A percentile compares a stretch with the other conserved stretches of the same genome.
Evolutionary conservation across 352 stramenopile species (phyloP).

Genomic region (Phytophthora melonis): DNA sequence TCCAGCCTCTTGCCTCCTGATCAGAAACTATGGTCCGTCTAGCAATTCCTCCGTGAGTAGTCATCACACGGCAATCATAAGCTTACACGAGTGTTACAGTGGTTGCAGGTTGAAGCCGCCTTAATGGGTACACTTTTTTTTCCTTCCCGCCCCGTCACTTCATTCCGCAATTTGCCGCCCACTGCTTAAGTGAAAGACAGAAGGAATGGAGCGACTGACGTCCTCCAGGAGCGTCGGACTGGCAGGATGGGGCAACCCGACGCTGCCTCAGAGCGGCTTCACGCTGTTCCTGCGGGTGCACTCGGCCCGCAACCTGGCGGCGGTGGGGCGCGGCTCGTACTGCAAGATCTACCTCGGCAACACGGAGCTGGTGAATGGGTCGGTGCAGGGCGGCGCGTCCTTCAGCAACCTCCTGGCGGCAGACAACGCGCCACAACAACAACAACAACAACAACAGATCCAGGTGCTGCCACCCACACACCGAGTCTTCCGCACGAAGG

Average conservation of each 20-base stretch:
- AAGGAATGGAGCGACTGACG: slow-evolving; percentile 28
- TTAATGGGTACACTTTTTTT: slow-evolving; percentile 40
- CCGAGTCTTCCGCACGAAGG: slow-evolving; percentile 68
- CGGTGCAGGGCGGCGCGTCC: slow-evolving; percentile 30
- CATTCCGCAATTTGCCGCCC: slow-evolving; percentile 29
- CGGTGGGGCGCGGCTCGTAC: slow-evolving; percentile 57
- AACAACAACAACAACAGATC: slow-evolving; percentile 4
- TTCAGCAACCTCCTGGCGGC: slow-evolving; percentile 35
- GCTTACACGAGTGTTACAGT: neutral
- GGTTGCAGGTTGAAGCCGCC: slow-evolving; percentile 1
- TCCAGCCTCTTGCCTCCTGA: neutral
- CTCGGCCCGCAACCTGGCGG: slow-evolving; percentile 60
- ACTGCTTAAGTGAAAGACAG: neutral
- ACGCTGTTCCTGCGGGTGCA: slow-evolving; percentile 74
- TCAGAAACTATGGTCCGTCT: too few relatives aligned
- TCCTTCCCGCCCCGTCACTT: neutral
- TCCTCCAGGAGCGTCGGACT: slow-evolving; percentile 28
- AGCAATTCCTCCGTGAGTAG: too few relatives aligned
- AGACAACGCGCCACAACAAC: neutral
- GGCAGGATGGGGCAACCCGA: slow-evolving; percentile 35
- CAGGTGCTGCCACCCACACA: slow-evolving; percentile 29
- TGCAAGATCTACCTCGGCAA: slow-evolving; percentile 77
- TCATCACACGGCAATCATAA: neutral
- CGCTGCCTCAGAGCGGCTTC: slow-evolving; percentile 37
- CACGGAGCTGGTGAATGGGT: slow-evolving; percentile 56